Conservation (phyloP, 352 stramenopile genomes). For the Phytophthora cactorum region DNA sequence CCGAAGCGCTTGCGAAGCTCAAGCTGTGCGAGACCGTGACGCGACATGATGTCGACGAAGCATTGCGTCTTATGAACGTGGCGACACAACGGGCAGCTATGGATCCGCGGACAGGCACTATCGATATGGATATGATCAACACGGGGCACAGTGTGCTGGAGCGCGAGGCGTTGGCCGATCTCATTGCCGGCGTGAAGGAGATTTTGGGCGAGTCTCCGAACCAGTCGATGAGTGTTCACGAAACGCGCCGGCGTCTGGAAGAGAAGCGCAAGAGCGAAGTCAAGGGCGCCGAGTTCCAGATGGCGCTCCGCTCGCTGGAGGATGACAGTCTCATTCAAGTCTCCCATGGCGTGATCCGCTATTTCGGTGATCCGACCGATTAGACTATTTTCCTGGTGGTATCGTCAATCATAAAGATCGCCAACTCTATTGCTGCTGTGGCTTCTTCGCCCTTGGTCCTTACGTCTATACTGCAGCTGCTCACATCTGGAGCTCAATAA, state of each 20-base stretch:
- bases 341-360: conserved; percentile 87
- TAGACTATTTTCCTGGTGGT: conserved; percentile 15
- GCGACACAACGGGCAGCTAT: conserved; percentile 97
- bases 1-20: conserved; percentile 96
- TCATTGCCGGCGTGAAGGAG: conserved; percentile 65
- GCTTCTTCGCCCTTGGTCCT: background rate
- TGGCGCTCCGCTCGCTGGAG: conserved; percentile 90
- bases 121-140: conserved; percentile 99
- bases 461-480: background rate
- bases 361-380: conserved; percentile 59
- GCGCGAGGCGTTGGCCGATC: conserved; percentile 74
- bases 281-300: conserved; percentile 88
- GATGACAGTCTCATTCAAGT: conserved; percentile 93
- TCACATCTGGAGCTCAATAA: conserved; percentile 59
- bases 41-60: conserved; percentile 93
- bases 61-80: conserved; percentile 97
- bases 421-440: background rate
- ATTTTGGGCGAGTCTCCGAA: conserved; percentile 62
- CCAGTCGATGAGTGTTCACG: conserved; percentile 81
- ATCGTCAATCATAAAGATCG: conserved; percentile 15
- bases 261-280: conserved; percentile 85
- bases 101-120: conserved; percentile 97
- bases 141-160: conserved; percentile 93
- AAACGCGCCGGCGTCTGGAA: conserved; percentile 88
- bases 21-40: conserved; percentile 80